A percentile compares a stretch with the other conserved stretches of the same genome.
These are phyloP conservation scores for Themeda triandra DNA, from an alignment of 176 grass and related monocot genomes.

Conservation along the genomic window DNA sequence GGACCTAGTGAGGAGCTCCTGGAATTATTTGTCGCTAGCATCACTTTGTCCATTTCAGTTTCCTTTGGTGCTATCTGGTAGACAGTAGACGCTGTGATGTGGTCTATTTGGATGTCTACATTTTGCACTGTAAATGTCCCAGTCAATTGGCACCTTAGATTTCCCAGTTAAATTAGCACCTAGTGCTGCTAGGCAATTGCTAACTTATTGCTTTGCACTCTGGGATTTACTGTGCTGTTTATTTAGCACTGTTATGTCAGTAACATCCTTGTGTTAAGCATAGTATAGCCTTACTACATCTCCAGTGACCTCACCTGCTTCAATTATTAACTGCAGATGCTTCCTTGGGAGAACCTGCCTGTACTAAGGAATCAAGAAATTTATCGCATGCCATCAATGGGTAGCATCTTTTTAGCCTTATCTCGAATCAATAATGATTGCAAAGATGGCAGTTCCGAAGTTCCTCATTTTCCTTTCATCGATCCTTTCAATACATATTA, in stretches of 20 bases:
- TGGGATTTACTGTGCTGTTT: not conserved
- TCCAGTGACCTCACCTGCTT: slow-evolving; percentile 12
- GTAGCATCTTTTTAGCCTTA: slow-evolving; percentile 51
- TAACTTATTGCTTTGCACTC: not conserved
- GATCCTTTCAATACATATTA: slow-evolving; percentile 71
- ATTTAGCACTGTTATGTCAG: slow-evolving; percentile 8
- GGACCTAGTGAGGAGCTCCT: not conserved
- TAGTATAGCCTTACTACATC: not conserved
- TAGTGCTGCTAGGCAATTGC: not conserved
- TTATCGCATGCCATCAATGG: slow-evolving; percentile 83
- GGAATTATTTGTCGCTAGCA: not conserved
- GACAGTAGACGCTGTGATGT: not conserved
- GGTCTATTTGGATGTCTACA: not conserved
- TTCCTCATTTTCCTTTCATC: slow-evolving; percentile 51
- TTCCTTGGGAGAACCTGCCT: slow-evolving; percentile 91
- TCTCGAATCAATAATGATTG: slow-evolving; percentile 37
- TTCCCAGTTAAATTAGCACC: not conserved
- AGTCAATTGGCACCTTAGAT: not conserved
- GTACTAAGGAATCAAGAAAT: slow-evolving; percentile 74
- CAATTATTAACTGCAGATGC: slow-evolving; percentile 71
- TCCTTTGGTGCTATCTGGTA: slow-evolving; percentile 13
- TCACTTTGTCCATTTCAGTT: not conserved
- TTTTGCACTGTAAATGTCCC: not conserved
- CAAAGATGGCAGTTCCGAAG: slow-evolving; percentile 20
- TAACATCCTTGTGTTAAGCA: not conserved